These are phyloP conservation scores for Verticillium klebahnii DNA, from an alignment of 2,329 filamentous ascomycete species.

Conservation along the genomic window DNA sequence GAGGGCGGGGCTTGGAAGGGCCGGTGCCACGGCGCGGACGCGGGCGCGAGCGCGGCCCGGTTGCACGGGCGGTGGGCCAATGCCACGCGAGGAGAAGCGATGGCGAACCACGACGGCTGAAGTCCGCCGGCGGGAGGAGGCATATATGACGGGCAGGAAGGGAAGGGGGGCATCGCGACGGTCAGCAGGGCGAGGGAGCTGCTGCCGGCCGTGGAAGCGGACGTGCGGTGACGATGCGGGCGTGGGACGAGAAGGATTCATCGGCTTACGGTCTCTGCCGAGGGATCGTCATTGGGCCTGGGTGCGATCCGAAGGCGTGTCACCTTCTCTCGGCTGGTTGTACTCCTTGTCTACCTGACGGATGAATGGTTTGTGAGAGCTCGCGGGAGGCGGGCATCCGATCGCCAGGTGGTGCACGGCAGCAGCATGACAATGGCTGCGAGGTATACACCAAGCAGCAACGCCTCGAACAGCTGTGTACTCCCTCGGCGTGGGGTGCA, in stretches of 20 bases:
- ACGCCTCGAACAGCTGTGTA: not conserved
- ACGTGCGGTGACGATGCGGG: too few relatives aligned
- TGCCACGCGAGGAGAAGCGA: not conserved
- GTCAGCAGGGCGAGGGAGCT: too few relatives aligned
- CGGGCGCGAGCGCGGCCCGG: not conserved
- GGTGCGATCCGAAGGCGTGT: too few relatives aligned
- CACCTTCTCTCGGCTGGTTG: too few relatives aligned
- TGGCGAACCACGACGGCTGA: not conserved
- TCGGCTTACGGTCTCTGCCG: too few relatives aligned
- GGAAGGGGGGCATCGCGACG: not conserved
- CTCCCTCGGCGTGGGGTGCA: not conserved
- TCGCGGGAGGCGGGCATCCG: not conserved
- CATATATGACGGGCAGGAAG: not conserved
- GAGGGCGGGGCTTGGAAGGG: not conserved
- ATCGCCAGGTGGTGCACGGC: not conserved
- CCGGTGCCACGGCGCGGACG: not conserved
- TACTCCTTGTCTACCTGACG: too few relatives aligned
- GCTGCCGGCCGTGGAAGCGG: too few relatives aligned
- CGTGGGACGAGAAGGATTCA: too few relatives aligned
- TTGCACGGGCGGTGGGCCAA: not conserved
- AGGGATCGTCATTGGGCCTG: too few relatives aligned
- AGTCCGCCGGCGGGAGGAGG: not conserved
- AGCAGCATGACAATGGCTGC: not conserved
- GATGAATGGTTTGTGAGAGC: not conserved
- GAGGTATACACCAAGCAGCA: too few relatives aligned